Evolutionary conservation across 192 early-diverging fungal species (phyloP).

Genomic region (Coemansia biformis): DNA sequence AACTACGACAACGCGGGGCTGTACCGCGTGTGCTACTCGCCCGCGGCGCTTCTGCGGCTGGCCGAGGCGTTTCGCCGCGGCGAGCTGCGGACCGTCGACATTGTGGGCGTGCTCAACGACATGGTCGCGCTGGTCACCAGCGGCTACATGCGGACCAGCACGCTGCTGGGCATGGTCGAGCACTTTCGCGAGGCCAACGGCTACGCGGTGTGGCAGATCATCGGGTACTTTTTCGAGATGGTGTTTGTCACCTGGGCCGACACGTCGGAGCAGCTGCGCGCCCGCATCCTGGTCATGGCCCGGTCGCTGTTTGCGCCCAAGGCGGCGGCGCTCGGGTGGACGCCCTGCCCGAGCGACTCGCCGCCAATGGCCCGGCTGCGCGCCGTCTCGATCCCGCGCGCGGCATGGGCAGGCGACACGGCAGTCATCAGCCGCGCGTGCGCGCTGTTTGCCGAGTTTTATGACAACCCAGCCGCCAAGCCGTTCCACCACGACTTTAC

Average conservation of each 20-base stretch:
- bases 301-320: slow-evolving; percentile 55
- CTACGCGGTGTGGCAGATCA: slow-evolving; percentile 59
- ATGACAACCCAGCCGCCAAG: slow-evolving; percentile 53
- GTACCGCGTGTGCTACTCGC: slow-evolving; percentile 79
- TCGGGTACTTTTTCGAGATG: slow-evolving; percentile 22
- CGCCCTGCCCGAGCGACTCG: slow-evolving; percentile 53
- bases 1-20: slow-evolving; percentile 77
- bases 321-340: slow-evolving; percentile 58
- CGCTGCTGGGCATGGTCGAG: slow-evolving; percentile 68
- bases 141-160: slow-evolving; percentile 71
- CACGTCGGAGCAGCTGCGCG: slow-evolving; percentile 42
- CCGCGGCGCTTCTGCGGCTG: slow-evolving; percentile 50
- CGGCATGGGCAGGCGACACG: slow-evolving; percentile 57
- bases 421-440: slow-evolving; percentile 51
- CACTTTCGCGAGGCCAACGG: slow-evolving; percentile 65
- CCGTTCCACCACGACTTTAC: slow-evolving; percentile 50
- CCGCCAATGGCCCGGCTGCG: slow-evolving; percentile 58
- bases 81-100: slow-evolving; percentile 66
- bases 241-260: slow-evolving; percentile 52
- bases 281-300: slow-evolving; percentile 43
- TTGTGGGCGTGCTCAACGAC: slow-evolving; percentile 80
- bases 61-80: slow-evolving; percentile 50
- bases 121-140: slow-evolving; percentile 69
- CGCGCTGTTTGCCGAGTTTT: slow-evolving; percentile 58
- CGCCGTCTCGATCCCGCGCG: slow-evolving; percentile 56